A percentile compares a stretch with the other conserved stretches of the same genome.
Evolutionary conservation across 2,329 filamentous ascomycete species (phyloP).

Genomic region (Aspergillus udagawae): DNA sequence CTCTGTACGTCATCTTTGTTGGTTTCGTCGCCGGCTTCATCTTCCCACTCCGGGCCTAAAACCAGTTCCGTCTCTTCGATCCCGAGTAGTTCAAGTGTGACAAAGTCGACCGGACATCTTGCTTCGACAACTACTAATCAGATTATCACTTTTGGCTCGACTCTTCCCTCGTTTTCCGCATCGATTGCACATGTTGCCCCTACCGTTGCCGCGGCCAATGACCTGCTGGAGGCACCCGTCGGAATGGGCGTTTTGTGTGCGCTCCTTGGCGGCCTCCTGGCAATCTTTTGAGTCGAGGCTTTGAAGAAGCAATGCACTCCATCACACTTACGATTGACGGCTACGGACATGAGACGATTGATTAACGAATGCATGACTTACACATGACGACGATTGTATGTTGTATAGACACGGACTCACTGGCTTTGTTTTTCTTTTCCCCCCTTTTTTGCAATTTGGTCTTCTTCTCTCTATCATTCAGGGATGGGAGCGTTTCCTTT

Average conservation of each 20-base stretch:
- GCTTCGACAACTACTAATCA: conserved; percentile 7
- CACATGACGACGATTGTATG: background rate
- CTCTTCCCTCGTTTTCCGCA: conserved; percentile 3
- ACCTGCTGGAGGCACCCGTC: conserved; percentile 9
- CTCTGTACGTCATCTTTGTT: conserved; percentile 51
- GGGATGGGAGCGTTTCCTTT: background rate
- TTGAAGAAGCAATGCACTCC: conserved; percentile 1
- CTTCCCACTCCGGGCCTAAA: conserved; percentile 47
- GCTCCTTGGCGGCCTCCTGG: conserved; percentile 17
- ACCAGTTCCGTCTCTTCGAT: conserved; percentile 4
- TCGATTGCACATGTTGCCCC: conserved; percentile 14
- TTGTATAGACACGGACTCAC: background rate
- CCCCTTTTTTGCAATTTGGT: background rate
- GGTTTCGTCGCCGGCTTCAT: conserved; percentile 42
- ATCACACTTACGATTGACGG: conserved; percentile 3
- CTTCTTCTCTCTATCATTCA: background rate
- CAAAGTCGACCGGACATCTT: background rate
- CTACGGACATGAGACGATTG: background rate
- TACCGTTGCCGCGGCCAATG: conserved; percentile 15
- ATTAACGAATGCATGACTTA: background rate
- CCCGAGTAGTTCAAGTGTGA: conserved; percentile 3
- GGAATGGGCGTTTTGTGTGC: conserved; percentile 18
- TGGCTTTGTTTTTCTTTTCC: background rate
- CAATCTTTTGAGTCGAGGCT: conserved; percentile 15
- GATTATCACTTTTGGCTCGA: background rate